Evolutionary conservation across 2,329 filamentous ascomycete genomes (phyloP).

Genomic region (Diaporthe caulivora): DNA sequence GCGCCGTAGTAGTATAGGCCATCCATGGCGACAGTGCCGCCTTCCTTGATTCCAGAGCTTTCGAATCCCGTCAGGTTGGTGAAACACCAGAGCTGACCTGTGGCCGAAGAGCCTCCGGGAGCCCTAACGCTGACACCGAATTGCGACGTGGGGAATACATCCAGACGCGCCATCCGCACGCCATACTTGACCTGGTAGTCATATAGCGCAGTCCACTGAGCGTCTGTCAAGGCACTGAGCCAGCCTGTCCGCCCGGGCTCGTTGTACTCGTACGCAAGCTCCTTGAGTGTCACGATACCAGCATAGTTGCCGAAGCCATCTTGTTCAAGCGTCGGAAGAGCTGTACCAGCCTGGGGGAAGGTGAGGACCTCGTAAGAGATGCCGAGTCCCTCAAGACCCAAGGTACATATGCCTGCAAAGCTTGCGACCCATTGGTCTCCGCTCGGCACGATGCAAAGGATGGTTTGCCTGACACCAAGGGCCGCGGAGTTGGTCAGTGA

Average conservation of each 20-base stretch:
- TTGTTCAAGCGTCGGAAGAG: slow-evolving; percentile 1
- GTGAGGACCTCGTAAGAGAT: slow-evolving; percentile 5
- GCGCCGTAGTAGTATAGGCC: slow-evolving; percentile 15
- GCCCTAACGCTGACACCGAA: slow-evolving; percentile 2
- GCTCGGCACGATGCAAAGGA: slow-evolving; percentile 1
- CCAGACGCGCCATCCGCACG: neutral
- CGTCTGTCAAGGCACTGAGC: slow-evolving; percentile 12
- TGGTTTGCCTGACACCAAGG: slow-evolving; percentile 1
- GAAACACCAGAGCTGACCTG: neutral
- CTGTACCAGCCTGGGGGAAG: neutral
- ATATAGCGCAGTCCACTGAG: slow-evolving; percentile 11
- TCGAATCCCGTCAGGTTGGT: slow-evolving; percentile 7
- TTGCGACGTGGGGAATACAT: slow-evolving; percentile 5
- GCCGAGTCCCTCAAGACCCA: slow-evolving; percentile 3
- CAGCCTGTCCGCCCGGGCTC: slow-evolving; percentile 1
- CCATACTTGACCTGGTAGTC: slow-evolving; percentile 18
- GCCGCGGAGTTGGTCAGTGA: neutral
- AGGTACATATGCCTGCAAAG: neutral
- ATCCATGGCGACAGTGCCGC: slow-evolving; percentile 3
- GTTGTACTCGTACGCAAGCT: slow-evolving; percentile 16
- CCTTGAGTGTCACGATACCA: slow-evolving; percentile 5
- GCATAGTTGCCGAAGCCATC: slow-evolving; percentile 7
- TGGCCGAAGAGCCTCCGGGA: slow-evolving; percentile 2
- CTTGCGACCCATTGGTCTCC: slow-evolving; percentile 23
- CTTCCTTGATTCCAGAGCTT: slow-evolving; percentile 10